Base-by-base conservation (phyloP, 2,329 filamentous ascomycete genomes). In the Fusarium udum region DNA sequence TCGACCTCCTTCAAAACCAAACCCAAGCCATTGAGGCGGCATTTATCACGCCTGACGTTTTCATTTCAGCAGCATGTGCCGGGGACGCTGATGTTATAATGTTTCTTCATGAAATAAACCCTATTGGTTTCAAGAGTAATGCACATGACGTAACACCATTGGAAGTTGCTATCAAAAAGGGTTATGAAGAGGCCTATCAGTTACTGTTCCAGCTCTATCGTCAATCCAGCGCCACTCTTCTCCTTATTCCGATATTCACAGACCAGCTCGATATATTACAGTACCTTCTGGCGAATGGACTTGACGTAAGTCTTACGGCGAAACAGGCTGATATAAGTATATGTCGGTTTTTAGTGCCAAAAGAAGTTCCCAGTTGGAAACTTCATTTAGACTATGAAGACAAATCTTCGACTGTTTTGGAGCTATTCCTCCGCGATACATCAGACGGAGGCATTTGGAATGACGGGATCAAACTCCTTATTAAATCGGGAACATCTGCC, bases 11-110 rank as follows among this genome's bases (percentile, higher is more conserved):
- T 0, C 28, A 6, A 9, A 24, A 3, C 1, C 46, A 6, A 24
- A 2, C 0, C 0, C 22, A 9, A 2, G 7, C 0, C 15, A 24
- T 13, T 7, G 0, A 51, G 6, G 46, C 31, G 0, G 3, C 31
- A 9, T 24, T 24, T 4, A n/a, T 51, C 31, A 51, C 46, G 1
- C 0, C 31, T 0, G 46, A 51, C 1, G 31, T 51, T 3, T 34
- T 51, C 10, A 6, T 51, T 24, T 51, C 31, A n/a, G 46, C 46
- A 13, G 46, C 46, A 51, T 51, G 6, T 34, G 31, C 4, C 3
- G 46, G 46, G 2, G 10, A 34, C 22, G 10, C 31, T 18, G 15
- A 34, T 13, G 11, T 51, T 0, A 24, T 51, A 32, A 24, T 4
- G 0, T 24, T 51, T 34, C 22, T 51, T 13, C 46, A 51, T 24